Base-by-base conservation (phyloP, 352 stramenopile genomes). In the Phytophthora ohioensis region DNA sequence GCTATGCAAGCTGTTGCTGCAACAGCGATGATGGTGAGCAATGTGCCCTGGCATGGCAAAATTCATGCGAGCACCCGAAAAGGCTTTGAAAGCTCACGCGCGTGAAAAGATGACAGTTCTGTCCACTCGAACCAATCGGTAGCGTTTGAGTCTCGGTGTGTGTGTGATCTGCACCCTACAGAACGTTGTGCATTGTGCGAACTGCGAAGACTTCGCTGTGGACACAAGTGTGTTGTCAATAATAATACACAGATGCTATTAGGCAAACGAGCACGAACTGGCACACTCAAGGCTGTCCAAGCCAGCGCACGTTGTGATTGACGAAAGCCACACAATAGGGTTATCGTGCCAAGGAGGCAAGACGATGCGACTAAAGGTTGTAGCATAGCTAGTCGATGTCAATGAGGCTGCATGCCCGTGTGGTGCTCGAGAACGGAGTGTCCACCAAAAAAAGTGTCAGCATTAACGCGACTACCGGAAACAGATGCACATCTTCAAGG, bases 401-500 rank as follows among this genome's bases (percentile, higher is more conserved):
- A 21, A 21, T 43, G 38, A 4, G n/a, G 38, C 8, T 43, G 38
- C 38, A 0, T 43, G 38, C 17, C 43, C 43, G n/a, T 49, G 43
- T 49, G 43, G 43, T 49, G 43, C 30, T 32, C 43, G 43, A 49
- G 43, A 49, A 49, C 17, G 17, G 15, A 30, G 36, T n/a, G 47
- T 36, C 42, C 42, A 48, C 10, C n/a, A 21, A 13, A 8, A 17
- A 60, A 49, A 36, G 4, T 27, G 21, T 57, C 49, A 57, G 32
- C 32, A 43, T 31, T 57, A 57, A 57, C 39, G 51, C 51, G 34
- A 57, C 51, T 30, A 57, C 4, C 35, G 35, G n/a, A 57, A 45
- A 21, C 51, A 57, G 51, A 34, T 35, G 51, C 51, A 46, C 51
- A 57, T 57, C 51, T 57, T 57, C 51, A 57, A 43, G 49, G 49